Conservation (phyloP, 2,329 filamentous ascomycete genomes). For the Aspergillus intermedius region DNA sequence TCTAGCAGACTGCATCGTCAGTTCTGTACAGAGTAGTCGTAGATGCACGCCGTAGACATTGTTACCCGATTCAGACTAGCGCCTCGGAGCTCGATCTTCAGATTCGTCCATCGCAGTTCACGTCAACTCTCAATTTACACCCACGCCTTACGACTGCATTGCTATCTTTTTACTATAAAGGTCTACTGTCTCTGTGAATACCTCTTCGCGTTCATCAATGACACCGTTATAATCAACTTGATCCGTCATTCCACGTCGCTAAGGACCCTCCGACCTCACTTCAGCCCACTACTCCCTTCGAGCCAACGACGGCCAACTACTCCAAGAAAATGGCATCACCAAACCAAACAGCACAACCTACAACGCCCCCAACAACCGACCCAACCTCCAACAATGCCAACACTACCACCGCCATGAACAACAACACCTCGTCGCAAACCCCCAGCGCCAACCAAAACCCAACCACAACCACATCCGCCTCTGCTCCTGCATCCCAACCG, state of each 20-base stretch:
- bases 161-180: not conserved
- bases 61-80: not conserved
- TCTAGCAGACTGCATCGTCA: not conserved
- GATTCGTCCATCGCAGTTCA: not conserved
- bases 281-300: slow-evolving; percentile 1
- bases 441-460: slow-evolving; percentile 7
- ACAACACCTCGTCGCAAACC: slow-evolving; percentile 13
- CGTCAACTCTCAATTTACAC: not conserved
- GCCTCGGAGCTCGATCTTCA: not conserved
- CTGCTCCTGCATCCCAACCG: slow-evolving; percentile 20
- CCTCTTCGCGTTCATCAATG: not conserved
- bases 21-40: not conserved
- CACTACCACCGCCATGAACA: slow-evolving; percentile 13
- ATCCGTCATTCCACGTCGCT: not conserved
- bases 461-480: slow-evolving; percentile 11
- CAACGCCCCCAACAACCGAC: slow-evolving; percentile 30
- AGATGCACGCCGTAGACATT: not conserved
- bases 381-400: slow-evolving; percentile 19
- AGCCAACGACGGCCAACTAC: not conserved
- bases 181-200: too few relatives aligned
- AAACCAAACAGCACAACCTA: slow-evolving; percentile 21
- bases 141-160: not conserved
- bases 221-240: not conserved
- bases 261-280: not conserved
- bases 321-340: slow-evolving; percentile 28